Percentiles rank a stretch among this genome's conserved stretches.
These are phyloP conservation scores for Russula dissimulans DNA, from an alignment of 768 basidiomycete genomes.

Conservation along the genomic window DNA sequence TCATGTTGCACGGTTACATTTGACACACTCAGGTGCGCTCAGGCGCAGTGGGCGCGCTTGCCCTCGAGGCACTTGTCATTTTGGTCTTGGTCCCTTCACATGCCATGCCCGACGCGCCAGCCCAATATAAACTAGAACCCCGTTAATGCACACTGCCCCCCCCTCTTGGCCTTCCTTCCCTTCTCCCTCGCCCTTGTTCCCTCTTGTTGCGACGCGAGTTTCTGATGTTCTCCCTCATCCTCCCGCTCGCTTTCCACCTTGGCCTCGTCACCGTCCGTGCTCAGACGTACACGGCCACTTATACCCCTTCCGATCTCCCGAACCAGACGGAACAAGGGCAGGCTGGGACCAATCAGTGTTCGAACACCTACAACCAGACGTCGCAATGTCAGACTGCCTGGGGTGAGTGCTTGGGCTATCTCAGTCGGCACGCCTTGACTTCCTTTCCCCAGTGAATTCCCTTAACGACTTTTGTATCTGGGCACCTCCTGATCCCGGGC, in stretches of 20 bases:
- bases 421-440: too few relatives aligned
- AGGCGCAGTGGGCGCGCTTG: too few relatives aligned
- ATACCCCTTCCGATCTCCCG: conserved; percentile 41
- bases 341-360: conserved; percentile 57
- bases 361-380: conserved; percentile 41
- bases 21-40: too few relatives aligned
- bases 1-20: too few relatives aligned
- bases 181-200: not conserved
- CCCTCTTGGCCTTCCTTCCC: not conserved
- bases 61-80: too few relatives aligned
- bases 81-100: too few relatives aligned
- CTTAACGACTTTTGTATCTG: not conserved
- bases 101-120: too few relatives aligned
- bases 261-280: conserved; percentile 20
- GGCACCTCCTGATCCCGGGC: not conserved
- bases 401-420: conserved; percentile 29
- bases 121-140: too few relatives aligned
- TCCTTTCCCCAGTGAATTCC: not conserved
- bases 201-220: too few relatives aligned
- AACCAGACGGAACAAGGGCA: conserved; percentile 48
- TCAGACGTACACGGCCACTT: conserved; percentile 37
- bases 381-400: conserved; percentile 62
- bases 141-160: too few relatives aligned
- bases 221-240: conserved; percentile 6
- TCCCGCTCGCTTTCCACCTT: conserved; percentile 8